Evolutionary conservation across 495 filamentous ascomycete species (phyloP).

Genomic region (Immersiella caudata): DNA sequence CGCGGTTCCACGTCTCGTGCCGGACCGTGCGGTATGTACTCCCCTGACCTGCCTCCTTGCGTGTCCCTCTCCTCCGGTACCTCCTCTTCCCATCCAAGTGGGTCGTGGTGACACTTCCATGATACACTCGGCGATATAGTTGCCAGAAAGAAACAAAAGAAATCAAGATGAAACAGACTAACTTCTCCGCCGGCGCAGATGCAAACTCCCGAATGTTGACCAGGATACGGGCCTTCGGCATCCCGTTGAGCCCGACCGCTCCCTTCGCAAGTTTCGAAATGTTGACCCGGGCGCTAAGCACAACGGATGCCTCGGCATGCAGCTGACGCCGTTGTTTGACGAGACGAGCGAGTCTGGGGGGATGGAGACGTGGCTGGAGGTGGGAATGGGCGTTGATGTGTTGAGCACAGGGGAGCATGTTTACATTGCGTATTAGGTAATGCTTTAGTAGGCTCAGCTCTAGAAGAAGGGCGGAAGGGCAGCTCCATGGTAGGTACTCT

Average conservation of each 20-base stretch:
- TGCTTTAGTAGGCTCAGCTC: too few relatives aligned
- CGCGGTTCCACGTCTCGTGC: conserved; percentile 62
- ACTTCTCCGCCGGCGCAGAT: conserved; percentile 49
- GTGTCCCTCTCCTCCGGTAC: not conserved
- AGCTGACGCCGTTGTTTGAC: conserved; percentile 67
- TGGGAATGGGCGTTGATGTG: conserved; percentile 49
- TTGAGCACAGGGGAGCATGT: conserved; percentile 42
- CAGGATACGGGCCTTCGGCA: conserved; percentile 72
- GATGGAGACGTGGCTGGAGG: conserved; percentile 46
- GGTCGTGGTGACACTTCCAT: not conserved
- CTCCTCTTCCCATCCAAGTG: not conserved
- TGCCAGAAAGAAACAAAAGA: conserved; percentile 15
- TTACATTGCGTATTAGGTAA: conserved; percentile 37
- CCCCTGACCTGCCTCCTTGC: not conserved
- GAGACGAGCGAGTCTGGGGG: conserved; percentile 28
- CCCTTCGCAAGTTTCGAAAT: conserved; percentile 66
- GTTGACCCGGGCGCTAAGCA: conserved; percentile 74
- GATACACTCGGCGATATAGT: not conserved
- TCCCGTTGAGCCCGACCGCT: conserved; percentile 69
- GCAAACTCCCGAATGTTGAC: conserved; percentile 83
- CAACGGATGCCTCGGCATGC: conserved; percentile 81
- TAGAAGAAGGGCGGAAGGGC: too few relatives aligned
- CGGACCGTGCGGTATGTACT: conserved; percentile 60
- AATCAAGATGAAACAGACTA: conserved; percentile 26
- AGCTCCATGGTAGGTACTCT: not conserved